A percentile compares a stretch with the other conserved stretches of the same genome.
These are phyloP conservation scores for Termitomyces sp. DNA, from an alignment of 768 basidiomycete genomes.

Conservation along the genomic window DNA sequence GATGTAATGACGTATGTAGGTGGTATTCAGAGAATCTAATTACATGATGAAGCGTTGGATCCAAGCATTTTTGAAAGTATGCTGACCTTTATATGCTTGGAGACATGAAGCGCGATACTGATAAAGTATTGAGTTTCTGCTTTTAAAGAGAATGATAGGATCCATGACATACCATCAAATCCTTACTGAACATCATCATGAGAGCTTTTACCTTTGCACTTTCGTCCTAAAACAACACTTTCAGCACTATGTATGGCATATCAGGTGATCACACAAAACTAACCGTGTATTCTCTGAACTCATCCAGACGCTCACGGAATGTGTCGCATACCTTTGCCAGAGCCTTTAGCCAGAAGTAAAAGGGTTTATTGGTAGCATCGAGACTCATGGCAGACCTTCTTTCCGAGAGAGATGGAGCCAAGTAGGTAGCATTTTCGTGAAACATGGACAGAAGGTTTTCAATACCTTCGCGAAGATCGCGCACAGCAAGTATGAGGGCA, in stretches of 20 bases:
- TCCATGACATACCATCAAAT: constrained; percentile 12
- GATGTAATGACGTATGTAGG: constrained; percentile 15
- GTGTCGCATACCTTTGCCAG: constrained; percentile 14
- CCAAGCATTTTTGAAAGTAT: not conserved
- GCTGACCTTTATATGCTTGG: constrained; percentile 9
- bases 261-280: constrained; percentile 7
- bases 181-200: constrained; percentile 11
- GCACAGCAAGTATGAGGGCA: constrained; percentile 18
- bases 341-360: constrained; percentile 9
- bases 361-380: not conserved
- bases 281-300: constrained; percentile 22
- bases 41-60: not conserved
- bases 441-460: constrained; percentile 13
- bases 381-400: not conserved
- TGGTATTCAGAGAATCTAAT: constrained; percentile 5
- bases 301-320: constrained; percentile 16
- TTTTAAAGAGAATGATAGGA: not conserved
- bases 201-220: constrained; percentile 12
- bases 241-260: not conserved
- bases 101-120: constrained; percentile 19
- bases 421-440: constrained; percentile 10
- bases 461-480: constrained; percentile 16
- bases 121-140: no score
- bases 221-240: not conserved
- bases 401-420: constrained; percentile 1